Percentiles rank a stretch among this genome's conserved stretches.
Evolutionary conservation across 129 eudicot genomes (phyloP).

Genomic region (Flaveria linearis): DNA sequence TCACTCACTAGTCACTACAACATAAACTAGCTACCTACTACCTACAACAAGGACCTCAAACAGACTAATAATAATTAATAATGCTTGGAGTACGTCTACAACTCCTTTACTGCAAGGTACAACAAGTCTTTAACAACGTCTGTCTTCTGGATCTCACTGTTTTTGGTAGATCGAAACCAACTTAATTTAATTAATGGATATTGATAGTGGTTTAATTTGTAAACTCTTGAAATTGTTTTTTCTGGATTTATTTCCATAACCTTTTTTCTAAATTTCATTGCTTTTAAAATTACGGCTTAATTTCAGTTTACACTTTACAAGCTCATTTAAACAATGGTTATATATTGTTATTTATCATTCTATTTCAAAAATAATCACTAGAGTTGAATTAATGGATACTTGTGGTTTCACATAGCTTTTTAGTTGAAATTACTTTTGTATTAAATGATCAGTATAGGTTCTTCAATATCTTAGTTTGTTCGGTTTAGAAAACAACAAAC

Average conservation of each 20-base stretch:
- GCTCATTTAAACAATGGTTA: no score
- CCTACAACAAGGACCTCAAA: not conserved
- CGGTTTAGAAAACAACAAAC: no score
- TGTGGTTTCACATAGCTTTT: no score
- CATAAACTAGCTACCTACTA: no score
- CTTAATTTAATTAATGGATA: not conserved
- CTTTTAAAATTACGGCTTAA: not conserved
- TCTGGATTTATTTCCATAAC: conserved; percentile 8
- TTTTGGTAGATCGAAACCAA: conserved; percentile 26
- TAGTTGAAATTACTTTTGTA: no score
- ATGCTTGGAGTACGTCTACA: not conserved
- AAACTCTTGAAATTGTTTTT: conserved; percentile 21
- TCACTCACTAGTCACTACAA: conserved; percentile 37
- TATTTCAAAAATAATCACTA: no score
- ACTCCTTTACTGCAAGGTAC: conserved; percentile 32
- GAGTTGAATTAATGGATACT: no score
- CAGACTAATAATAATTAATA: no score
- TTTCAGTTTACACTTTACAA: no score
- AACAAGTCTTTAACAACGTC: conserved; percentile 20
- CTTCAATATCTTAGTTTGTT: no score
- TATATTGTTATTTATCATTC: no score
- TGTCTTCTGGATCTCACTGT: conserved; percentile 36
- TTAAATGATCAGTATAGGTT: no score
- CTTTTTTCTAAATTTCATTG: not conserved
- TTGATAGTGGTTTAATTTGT: conserved; percentile 32